phyloP scores from a whole-genome alignment of 495 filamentous ascomycete genomes.

The Hypoxylon lenormandii region DNA sequence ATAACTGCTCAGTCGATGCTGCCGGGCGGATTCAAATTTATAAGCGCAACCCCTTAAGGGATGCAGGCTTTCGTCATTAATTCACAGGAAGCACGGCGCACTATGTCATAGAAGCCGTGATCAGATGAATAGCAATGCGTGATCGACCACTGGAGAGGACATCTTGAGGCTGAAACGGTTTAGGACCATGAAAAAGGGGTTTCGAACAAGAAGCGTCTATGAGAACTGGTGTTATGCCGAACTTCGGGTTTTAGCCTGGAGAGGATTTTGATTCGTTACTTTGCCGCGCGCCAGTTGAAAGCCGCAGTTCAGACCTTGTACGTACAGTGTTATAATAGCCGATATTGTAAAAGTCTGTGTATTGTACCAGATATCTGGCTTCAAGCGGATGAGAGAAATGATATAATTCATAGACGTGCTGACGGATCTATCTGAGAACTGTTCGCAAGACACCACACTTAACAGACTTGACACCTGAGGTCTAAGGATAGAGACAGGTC shows the following conservation, averaged over 20 bases:
- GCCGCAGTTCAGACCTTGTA: not conserved
- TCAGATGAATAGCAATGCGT: slow-evolving; percentile 32
- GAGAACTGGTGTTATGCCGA: not conserved
- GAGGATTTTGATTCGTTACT: not conserved
- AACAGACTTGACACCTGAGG: too few species aligned
- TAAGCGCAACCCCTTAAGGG: not conserved
- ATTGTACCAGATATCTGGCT: too few species aligned
- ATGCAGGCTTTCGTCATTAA: not conserved
- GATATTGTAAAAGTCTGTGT: too few species aligned
- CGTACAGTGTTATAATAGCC: not conserved
- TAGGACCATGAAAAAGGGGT: slow-evolving; percentile 24
- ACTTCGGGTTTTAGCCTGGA: not conserved
- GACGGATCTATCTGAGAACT: too few species aligned
- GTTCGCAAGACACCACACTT: not conserved
- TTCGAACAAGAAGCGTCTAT: slow-evolving; percentile 11
- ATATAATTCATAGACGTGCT: too few species aligned
- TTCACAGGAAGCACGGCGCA: slow-evolving; percentile 6
- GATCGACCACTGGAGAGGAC: slow-evolving; percentile 25
- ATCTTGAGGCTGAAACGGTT: slow-evolving; percentile 36
- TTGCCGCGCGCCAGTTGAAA: slow-evolving; percentile 23
- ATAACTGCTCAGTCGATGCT: too few species aligned
- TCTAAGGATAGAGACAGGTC: too few species aligned
- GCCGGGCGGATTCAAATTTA: not conserved
- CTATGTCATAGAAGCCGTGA: slow-evolving; percentile 25
- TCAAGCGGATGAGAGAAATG: too few species aligned